A percentile compares a stretch with the other conserved stretches of the same genome.
Conservation (phyloP, 345 rosid species). For the Physaria fendleri region DNA sequence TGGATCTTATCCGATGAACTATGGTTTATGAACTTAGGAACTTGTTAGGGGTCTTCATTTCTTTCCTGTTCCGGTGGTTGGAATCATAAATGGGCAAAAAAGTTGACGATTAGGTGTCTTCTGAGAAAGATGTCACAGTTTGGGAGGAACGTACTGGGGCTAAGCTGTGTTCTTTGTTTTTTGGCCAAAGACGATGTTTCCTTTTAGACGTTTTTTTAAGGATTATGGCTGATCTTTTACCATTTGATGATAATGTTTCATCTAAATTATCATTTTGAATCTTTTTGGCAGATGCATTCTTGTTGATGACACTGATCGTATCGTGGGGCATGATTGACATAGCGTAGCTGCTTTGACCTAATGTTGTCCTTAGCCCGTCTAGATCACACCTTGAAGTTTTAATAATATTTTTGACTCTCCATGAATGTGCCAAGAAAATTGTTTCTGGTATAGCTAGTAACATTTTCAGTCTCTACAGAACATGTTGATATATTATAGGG, state of each 20-base stretch:
- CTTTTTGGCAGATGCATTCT: conserved; percentile 73
- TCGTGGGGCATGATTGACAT: conserved; percentile 59
- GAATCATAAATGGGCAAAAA: too few relatives aligned
- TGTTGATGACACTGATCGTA: conserved; percentile 72
- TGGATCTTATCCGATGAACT: too few relatives aligned
- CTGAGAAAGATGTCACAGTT: background rate
- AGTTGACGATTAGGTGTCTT: background rate
- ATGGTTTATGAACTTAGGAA: too few relatives aligned
- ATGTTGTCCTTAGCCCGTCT: too few relatives aligned
- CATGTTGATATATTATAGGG: background rate
- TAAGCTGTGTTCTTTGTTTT: background rate
- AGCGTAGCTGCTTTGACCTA: background rate
- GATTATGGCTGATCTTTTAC: background rate
- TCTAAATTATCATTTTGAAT: background rate
- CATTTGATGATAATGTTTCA: too few relatives aligned
- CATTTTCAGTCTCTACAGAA: background rate
- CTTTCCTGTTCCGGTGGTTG: too few relatives aligned
- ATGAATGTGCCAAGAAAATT: background rate
- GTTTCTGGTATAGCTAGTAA: background rate
- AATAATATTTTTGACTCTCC: background rate
- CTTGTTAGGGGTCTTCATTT: background rate
- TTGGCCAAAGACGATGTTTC: background rate
- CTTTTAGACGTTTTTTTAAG: background rate
- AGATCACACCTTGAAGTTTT: too few relatives aligned
- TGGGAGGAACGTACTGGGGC: too few relatives aligned